These are phyloP conservation scores for Herpetospermum pedunculosum DNA, from an alignment of 306 rosid species.

Conservation along the genomic window DNA sequence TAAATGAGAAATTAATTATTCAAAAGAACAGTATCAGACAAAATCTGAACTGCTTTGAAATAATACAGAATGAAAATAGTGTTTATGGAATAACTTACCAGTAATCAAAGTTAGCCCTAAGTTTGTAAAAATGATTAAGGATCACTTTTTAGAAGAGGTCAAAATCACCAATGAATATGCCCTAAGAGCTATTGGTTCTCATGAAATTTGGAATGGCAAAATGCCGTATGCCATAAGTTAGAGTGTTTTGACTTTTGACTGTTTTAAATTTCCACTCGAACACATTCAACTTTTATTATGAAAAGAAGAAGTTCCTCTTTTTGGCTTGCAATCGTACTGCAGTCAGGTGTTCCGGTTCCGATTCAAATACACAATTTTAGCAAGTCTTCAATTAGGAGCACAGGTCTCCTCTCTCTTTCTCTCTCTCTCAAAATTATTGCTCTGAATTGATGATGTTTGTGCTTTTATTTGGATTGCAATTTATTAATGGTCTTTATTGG, in stretches of 20 bases:
- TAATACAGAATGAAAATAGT: background rate
- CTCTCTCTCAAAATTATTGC: background rate
- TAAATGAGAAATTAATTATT: background rate
- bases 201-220: background rate
- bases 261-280: background rate
- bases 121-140: background rate
- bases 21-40: background rate
- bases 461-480: background rate
- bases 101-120: background rate
- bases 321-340: background rate
- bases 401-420: background rate
- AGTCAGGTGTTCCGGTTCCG: background rate
- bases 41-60: background rate
- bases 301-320: background rate
- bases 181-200: background rate
- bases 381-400: background rate
- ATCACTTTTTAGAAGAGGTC: background rate
- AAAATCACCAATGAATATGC: background rate
- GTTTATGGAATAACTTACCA: background rate
- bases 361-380: background rate
- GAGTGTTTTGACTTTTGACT: background rate
- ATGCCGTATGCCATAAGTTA: background rate
- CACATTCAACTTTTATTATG: background rate
- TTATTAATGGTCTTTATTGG: background rate
- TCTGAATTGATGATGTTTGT: background rate